A percentile compares a stretch with the other conserved stretches of the same genome.
Conservation (phyloP, 257 asterid genomes). For the Nicotiana tabacum region DNA sequence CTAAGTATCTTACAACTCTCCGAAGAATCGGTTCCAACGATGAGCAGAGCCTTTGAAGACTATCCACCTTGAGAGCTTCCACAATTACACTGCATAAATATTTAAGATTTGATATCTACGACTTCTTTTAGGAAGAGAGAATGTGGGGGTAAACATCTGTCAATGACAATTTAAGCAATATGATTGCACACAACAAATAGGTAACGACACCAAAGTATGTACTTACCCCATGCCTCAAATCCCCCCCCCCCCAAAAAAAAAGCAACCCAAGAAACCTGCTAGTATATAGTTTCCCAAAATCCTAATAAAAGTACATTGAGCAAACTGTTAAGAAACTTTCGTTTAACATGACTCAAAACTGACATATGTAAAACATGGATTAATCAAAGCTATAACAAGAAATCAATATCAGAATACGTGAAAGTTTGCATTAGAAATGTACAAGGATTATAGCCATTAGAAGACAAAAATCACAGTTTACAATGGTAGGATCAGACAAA, state of each 20-base stretch:
- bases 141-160: neutral
- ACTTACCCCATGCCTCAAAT: neutral
- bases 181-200: neutral
- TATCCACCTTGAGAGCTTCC: conserved; percentile 92
- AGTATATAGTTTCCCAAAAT: neutral
- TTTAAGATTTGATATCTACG: neutral
- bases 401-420: neutral
- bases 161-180: neutral
- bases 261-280: neutral
- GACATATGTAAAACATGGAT: neutral
- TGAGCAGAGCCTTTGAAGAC: conserved; percentile 95
- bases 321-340: neutral
- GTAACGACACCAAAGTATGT: neutral
- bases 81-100: conserved; percentile 77
- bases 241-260: neutral
- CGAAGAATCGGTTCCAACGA: conserved; percentile 93
- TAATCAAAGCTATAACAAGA: neutral
- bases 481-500: neutral
- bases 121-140: neutral
- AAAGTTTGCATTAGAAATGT: neutral
- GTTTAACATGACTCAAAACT: neutral
- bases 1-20: conserved; percentile 72
- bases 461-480: neutral
- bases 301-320: neutral
- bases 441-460: neutral